Evolutionary conservation across 139 green algal species (phyloP), one percentile per base, ranked within the genome.

Genomic region (Micromonas commoda): DNA sequence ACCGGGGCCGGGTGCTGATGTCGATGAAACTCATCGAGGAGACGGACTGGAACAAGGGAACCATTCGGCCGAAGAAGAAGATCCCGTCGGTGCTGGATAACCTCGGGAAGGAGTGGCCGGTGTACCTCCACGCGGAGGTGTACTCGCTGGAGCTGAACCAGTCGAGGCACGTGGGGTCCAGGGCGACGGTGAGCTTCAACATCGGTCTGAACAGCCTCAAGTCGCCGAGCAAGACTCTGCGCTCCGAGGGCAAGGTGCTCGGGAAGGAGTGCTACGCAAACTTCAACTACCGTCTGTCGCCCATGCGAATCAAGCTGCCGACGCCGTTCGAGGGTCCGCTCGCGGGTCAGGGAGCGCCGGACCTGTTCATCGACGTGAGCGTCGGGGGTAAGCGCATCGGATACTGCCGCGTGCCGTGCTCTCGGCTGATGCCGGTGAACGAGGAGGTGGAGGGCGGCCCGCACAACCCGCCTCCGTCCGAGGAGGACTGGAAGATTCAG

Each of bases 201-300:
- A 64, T 75, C 37, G 68, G 68, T 33, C 53, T 75, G 53, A 35
- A 28, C 33, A 53, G 23, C 1, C 19, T 26, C 3, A 31, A 38
- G 23, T 37, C 68, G 0, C 68, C 34, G 35, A 34, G 26, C 9
- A 37, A 35, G 31, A 16, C 23, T 23, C 35, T 75, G 1, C 20
- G 34, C 1, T 61, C 37, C 33, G 68, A 75, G 37, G 5, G 37
- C 6, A n/a, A 26, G 29, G n/a, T 37, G 37, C 38, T 75, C 20
- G 45, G 45, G 26, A 39, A 39, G 23, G 68, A 75, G 29, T 75
- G 68, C 29, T 75, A 75, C 68, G 68, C 68, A 9, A 61, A 75
- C 6, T 29, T 75, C 26, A 38, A 63, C 26, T 33, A 13, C 19
- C n/a, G n/a, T 35, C 20, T 75, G 35, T 28, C 35, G 0, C 68